Base-by-base conservation (phyloP, 2,329 filamentous ascomycete species). In the Dactylellina sp. region DNA sequence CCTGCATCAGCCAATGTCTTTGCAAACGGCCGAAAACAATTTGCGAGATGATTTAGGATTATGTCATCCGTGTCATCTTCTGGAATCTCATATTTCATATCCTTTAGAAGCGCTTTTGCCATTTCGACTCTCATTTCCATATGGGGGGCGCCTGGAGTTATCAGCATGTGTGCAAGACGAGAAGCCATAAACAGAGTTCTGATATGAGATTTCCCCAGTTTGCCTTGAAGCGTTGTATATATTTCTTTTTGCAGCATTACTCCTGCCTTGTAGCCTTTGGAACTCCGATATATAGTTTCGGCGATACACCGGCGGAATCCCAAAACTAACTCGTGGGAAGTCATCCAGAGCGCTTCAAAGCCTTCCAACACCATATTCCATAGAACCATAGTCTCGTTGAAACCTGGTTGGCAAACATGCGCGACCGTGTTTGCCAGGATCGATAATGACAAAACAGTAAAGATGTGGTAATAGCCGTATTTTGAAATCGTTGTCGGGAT, bases 381-480 rank as follows among this genome's bases (percentile, higher is more conserved):
- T 24, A 55, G 12, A 40, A n/a, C 6, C 50, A 55, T 55, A 22
- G 12, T 55, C 32, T 55, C 50, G 12, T 55, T 28, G 5, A 32
- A 39, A 6, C 50, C 50, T 1, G 35, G 7, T 40, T 40, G 32
- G 16, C 50, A 55, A 7, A 55, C 50, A 22, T 55, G 50, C 7
- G 35, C 16, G 2, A 55, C 35, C 14, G 50, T 55, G 18, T 55
- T 55, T n/a, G 32, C 50, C 9, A 55, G 16, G 7, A 55, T 55
- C 1, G 50, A 55, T 24, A 55, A 55, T 40, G 50, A 55, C 16
- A 55, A 22, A 14, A 28, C 35, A 16, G 50, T 55, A 7, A 55
- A 40, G 1, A 55, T 55, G 18, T 55, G 50, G 22, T 55, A 55
- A 16, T 55, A 55, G 9, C 50, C 50, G 35, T 55, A 55, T 16